Base-by-base conservation (phyloP, 495 filamentous ascomycete species). In the Penicillium pulvis region DNA sequence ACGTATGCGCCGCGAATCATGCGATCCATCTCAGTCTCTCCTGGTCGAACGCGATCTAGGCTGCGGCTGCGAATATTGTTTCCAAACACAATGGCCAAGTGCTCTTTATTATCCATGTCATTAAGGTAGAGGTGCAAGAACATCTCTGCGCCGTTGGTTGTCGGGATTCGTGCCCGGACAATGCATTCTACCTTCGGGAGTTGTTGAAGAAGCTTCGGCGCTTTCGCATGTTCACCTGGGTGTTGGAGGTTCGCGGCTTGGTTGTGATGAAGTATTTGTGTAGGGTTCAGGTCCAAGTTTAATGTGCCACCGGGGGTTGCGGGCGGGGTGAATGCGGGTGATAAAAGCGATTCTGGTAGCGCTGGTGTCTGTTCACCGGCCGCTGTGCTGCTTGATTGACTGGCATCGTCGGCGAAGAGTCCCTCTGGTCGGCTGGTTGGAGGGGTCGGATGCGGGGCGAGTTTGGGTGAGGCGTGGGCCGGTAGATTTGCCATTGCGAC, bases 61-160 rank as follows among this genome's bases (percentile, higher is more conserved):
- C 87, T 91, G 51, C 79, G 80, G 63, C 87, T 92, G 45, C 95
- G 81, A 61, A 98, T 98, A 26, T 83, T 79, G 52, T 85, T 81
- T 4, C 94, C 94, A 69, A 98, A 98, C 1, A 98, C 94, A 60
- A 98, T 98, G n/a, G 94, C 94, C 39, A 98, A 76, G 72, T 98
- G 94, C 67, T 98, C 94, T 74, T 98, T 98, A 52, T 88, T 89
- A 70, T 98, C 94, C 19, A 91, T 80, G 63, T 88, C 88, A 72
- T 98, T 98, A 50, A 87, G 87, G 74, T 98, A 98, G 3, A 98
- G 81, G 70, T 98, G 94, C 39, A 98, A 79, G 68, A 95, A 98
- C 90, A 98, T 97, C 74, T 98, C 93, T 10, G 91, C 88, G 3
- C 92, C 94, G 10, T 83, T 88, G 12, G 91, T 93, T 35, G 90